Evolutionary conservation across 176 grass and related monocot species (phyloP).

Genomic region (Carex littledalei): DNA sequence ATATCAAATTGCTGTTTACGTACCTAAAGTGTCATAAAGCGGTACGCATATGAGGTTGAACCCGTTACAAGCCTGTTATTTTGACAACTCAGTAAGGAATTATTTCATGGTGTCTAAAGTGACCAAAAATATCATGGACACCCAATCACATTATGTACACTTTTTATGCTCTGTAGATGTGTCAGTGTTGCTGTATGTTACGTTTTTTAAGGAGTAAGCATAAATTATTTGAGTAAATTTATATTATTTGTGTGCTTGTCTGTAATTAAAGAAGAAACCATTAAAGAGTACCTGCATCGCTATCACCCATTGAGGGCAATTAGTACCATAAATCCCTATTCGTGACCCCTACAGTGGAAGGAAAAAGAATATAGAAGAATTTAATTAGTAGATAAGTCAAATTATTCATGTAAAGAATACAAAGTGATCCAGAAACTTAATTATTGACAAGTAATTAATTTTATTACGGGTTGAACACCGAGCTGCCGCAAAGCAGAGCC

Average conservation of each 20-base stretch:
- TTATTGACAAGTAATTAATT: neutral
- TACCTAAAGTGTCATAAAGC: slow-evolving; percentile 91
- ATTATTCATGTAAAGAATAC: neutral
- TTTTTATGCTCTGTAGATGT: neutral
- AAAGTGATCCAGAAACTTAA: neutral
- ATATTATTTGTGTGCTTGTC: neutral
- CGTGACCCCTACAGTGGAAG: slow-evolving; percentile 48
- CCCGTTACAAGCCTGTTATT: slow-evolving; percentile 86
- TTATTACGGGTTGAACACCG: slow-evolving; percentile 51
- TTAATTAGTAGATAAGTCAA: neutral
- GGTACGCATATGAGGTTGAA: slow-evolving; percentile 79
- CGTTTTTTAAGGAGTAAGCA: neutral
- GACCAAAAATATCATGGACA: neutral
- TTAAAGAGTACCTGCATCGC: slow-evolving; percentile 62
- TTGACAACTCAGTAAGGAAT: slow-evolving; percentile 13
- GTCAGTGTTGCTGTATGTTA: neutral
- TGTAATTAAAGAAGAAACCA: neutral
- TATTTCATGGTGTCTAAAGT: neutral
- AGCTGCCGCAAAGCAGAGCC: slow-evolving; percentile 60
- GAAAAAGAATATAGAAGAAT: slow-evolving; percentile 17
- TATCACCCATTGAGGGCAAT: slow-evolving; percentile 94
- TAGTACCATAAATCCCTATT: slow-evolving; percentile 79
- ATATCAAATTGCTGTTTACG: slow-evolving; percentile 1
- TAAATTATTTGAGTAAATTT: neutral
- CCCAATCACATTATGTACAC: neutral